Percentiles rank a stretch among this genome's conserved stretches.
Evolutionary conservation across 345 rosid genomes (phyloP).

Genomic region (Syzygium oleosum): DNA sequence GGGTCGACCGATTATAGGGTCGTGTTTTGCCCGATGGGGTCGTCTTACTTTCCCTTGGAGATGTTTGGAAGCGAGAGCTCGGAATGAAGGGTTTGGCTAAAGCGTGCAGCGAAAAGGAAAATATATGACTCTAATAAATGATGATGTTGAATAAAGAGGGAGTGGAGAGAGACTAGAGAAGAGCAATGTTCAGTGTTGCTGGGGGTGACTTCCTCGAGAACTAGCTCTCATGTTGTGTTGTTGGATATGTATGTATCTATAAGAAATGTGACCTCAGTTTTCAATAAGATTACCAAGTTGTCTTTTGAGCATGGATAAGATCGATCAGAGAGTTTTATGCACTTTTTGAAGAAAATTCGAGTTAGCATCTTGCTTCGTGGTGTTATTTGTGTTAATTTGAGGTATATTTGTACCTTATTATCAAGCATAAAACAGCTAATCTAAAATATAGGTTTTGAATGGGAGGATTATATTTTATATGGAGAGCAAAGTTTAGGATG

Average conservation of each 20-base stretch:
- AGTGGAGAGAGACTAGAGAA: neutral
- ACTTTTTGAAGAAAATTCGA: neutral
- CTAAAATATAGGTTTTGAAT: neutral
- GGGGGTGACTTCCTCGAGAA: neutral
- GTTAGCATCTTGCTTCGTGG: neutral
- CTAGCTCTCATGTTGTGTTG: neutral
- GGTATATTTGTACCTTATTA: no score
- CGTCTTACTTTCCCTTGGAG: conserved; percentile 10
- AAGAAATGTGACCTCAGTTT: neutral
- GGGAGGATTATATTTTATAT: neutral
- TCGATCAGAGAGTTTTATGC: neutral
- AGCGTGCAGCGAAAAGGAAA: neutral
- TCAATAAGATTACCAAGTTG: neutral
- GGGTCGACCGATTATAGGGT: conserved; percentile 1
- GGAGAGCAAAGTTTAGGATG: neutral
- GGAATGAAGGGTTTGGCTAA: neutral
- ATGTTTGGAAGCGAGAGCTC: conserved; percentile 3
- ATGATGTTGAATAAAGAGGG: neutral
- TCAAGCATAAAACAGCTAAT: neutral
- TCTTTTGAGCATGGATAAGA: neutral
- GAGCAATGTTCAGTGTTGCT: neutral
- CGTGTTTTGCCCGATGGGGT: conserved; percentile 17
- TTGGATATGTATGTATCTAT: neutral
- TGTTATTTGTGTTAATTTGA: neutral
- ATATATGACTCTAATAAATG: neutral